Evolutionary conservation across 371 early-diverging fungal species (phyloP), one percentile per base, ranked within the genome.

Genomic region (Amoeboaphelidium protococcarum): DNA sequence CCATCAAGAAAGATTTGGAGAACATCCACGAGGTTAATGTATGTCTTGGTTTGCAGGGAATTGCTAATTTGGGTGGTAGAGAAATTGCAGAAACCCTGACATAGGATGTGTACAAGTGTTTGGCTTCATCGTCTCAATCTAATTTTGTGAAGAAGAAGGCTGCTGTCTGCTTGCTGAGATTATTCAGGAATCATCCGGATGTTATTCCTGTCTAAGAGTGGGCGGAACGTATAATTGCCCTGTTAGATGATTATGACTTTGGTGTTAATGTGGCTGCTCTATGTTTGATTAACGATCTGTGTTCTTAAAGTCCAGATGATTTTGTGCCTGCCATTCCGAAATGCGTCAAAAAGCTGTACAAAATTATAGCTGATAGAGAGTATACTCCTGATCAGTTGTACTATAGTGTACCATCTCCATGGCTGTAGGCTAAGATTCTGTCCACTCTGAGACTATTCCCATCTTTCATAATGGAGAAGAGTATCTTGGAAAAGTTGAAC

Each of bases 401-500:
- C 66, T 94, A 95, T 65, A 85, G 84, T 57, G 85, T 92, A 26
- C 88, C 94, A 0, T 80, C 76, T 26, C 96, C 96, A 43, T 95
- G 96, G 96, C 69, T 95, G 31, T 91, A 91, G 59, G 79, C 91
- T 53, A 91, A 89, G 57, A 72, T 92, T 23, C 65, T 95, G 44
- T 73, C 88, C 31, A 68, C 92, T 23, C 58, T 95, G 44, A 92
- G 90, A 61, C 86, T 90, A 61, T 91, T 79, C 58, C 87, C 91
- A 25, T 76, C 85, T 10, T 80, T 85, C 26, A 19, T 46, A 56
- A 53, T 51, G 20, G 60, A 63, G 37, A n/a, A 22, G 2, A 6
- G 45, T 23, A 23, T 49, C 2, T 44, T 51, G n/a, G 40, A 41
- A 20, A 47, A 47, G 31, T 46, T 68, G n/a, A 54, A 54, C 31